Percentiles rank a stretch among this genome's conserved stretches.
phyloP scores from a whole-genome alignment of 768 basidiomycete genomes.

The Kwoniella mangroviensis region DNA sequence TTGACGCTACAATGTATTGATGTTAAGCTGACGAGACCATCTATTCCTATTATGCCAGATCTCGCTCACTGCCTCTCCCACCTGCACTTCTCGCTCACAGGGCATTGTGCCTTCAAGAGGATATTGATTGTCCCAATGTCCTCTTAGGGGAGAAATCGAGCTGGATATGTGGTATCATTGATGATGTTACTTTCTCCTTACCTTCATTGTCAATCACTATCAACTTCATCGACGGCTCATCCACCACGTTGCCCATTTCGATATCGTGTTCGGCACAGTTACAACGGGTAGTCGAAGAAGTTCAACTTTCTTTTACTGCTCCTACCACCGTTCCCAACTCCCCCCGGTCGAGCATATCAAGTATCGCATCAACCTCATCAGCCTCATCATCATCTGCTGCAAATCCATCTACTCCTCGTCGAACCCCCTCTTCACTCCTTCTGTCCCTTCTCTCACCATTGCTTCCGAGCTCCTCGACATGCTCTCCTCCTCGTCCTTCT shows the following conservation, averaged over 20 bases:
- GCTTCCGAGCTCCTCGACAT: constrained; percentile 19
- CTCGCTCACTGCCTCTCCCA: constrained; percentile 54
- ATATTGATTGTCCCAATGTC: constrained; percentile 54
- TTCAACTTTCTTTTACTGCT: constrained; percentile 49
- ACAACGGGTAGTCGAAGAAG: constrained; percentile 47
- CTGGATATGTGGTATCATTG: constrained; percentile 57
- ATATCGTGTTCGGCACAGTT: constrained; percentile 34
- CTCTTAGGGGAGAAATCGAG: constrained; percentile 57
- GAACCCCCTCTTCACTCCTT: constrained; percentile 49
- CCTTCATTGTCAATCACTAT: constrained; percentile 39
- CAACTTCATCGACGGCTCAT: constrained; percentile 51
- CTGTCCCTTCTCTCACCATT: constrained; percentile 52
- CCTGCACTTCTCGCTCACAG: constrained; percentile 53
- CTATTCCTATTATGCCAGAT: constrained; percentile 12
- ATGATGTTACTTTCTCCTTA: constrained; percentile 58
- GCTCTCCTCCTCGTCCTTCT: constrained; percentile 18
- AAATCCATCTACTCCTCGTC: constrained; percentile 20
- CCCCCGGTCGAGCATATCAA: constrained; percentile 26
- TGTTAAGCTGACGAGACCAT: constrained; percentile 2
- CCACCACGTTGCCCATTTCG: constrained; percentile 39
- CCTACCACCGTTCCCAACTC: constrained; percentile 25
- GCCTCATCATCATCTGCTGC: constrained; percentile 22
- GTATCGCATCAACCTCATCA: constrained; percentile 24
- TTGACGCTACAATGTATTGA: neutral
- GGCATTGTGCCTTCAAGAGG: constrained; percentile 50